Percentiles rank a stretch among this genome's conserved stretches.
These are phyloP conservation scores for Pachyrhizus erosus DNA, from an alignment of 306 rosid species.

Conservation along the genomic window DNA sequence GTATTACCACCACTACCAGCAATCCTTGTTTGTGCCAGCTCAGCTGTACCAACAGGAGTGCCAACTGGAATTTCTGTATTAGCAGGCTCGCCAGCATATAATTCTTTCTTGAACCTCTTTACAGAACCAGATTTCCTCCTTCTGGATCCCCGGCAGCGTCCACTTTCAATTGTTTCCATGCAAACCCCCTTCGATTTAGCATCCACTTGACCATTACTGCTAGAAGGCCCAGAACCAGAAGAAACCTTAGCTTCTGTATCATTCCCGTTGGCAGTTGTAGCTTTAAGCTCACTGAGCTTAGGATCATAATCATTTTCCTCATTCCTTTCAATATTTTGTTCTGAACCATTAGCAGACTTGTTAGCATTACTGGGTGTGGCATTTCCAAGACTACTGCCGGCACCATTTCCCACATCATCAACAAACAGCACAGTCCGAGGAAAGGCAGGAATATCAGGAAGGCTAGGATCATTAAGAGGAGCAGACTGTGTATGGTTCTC, in stretches of 20 bases:
- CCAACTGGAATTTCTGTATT: conserved; percentile 48
- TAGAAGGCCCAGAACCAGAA: conserved; percentile 37
- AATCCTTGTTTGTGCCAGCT: conserved; percentile 39
- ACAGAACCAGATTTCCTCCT: conserved; percentile 86
- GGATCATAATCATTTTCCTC: conserved; percentile 74
- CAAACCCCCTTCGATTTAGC: conserved; percentile 53
- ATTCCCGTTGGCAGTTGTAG: conserved; percentile 50
- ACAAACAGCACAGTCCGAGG: conserved; percentile 55
- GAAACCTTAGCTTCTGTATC: conserved; percentile 43
- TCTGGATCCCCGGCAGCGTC: conserved; percentile 68
- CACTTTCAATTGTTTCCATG: conserved; percentile 50
- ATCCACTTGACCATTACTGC: conserved; percentile 39
- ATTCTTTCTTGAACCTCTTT: conserved; percentile 78
- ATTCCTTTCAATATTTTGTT: conserved; percentile 41
- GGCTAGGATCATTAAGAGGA: conserved; percentile 44
- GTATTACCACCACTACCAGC: conserved; percentile 46
- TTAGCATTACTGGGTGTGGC: conserved; percentile 43
- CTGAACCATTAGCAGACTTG: conserved; percentile 36
- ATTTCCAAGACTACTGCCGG: conserved; percentile 39
- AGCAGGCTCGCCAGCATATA: conserved; percentile 46
- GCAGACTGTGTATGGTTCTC: conserved; percentile 53
- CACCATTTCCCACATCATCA: conserved; percentile 49
- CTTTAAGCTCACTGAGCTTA: conserved; percentile 81
- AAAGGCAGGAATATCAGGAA: conserved; percentile 45
- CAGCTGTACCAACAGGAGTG: conserved; percentile 42